These are phyloP conservation scores for Casuarina cunninghamiana DNA, from an alignment of 306 rosid genomes.

Conservation along the genomic window DNA sequence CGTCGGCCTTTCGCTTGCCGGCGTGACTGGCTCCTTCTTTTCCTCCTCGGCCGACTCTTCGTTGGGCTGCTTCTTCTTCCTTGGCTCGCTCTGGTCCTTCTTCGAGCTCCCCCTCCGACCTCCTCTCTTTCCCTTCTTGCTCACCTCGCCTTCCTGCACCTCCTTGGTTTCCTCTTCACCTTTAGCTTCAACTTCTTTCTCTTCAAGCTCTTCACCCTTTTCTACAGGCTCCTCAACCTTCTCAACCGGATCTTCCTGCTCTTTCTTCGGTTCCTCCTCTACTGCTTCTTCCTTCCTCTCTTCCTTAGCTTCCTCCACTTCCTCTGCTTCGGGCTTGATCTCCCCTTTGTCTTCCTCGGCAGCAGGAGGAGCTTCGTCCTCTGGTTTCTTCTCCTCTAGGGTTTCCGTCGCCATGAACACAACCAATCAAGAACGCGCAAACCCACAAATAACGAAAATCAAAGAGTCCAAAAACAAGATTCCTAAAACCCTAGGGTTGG, in stretches of 20 bases:
- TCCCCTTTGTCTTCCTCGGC: conserved; percentile 24
- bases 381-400: conserved; percentile 61
- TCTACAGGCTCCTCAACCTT: conserved; percentile 11
- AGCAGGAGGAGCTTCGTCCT: conserved; percentile 33
- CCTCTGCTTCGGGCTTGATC: not conserved
- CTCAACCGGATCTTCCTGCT: not conserved
- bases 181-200: not conserved
- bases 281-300: not conserved
- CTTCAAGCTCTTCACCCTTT: conserved; percentile 21
- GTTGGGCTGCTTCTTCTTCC: conserved; percentile 22
- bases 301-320: not conserved
- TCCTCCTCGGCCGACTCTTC: conserved; percentile 25
- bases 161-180: conserved; percentile 20
- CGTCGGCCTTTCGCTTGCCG: conserved; percentile 68
- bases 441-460: not conserved
- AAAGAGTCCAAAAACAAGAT: not conserved
- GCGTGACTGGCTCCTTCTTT: conserved; percentile 52
- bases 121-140: conserved; percentile 29
- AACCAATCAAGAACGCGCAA: not conserved
- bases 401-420: conserved; percentile 67
- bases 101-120: conserved; percentile 24
- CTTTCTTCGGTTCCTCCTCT: not conserved
- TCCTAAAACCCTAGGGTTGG: conserved; percentile 37
- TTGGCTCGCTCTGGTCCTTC: conserved; percentile 21
- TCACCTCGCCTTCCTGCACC: conserved; percentile 24